Base-by-base conservation (phyloP, 2,329 filamentous ascomycete genomes). In the Penicillium sclerotigenum region DNA sequence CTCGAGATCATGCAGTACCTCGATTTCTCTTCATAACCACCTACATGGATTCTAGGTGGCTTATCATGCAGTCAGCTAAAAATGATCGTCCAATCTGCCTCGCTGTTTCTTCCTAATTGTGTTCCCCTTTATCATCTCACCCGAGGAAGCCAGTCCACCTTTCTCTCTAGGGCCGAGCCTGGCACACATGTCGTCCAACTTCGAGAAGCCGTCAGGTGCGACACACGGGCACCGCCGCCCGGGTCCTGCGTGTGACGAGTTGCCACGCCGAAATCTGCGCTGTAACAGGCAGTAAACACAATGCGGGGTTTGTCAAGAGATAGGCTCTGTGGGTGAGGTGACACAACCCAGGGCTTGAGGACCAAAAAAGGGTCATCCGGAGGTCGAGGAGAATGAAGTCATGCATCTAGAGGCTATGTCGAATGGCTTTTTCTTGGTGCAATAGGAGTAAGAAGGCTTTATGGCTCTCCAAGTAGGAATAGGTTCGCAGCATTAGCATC, bases 241-340 rank as follows among this genome's bases (percentile, higher is more conserved):
- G 6, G 57, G 56, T 34, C 42, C 47, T 11, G 65, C 59, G 5
- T 68, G 62, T 47, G 61, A 67, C 18, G 62, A 66, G 45, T 82
- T 80, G 69, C 78, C 80, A 54, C 75, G 77, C 58, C 71, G 79
- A 45, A 82, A 85, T 74, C 75, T 84, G 53, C 83, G 83, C 69
- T 85, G 81, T 68, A 80, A 83, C 61, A 79, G 84, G 64, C 76
- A 77, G 58, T 79, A 80, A 59, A 82, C 82, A 16, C 67, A 75
- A 10, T 85, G 82, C 54, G 46, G 63, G 18, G 47, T 61, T 2
- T 68, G 62, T 56, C 42, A 33, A 20, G 60, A 59, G 5, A 43
- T 54, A 5, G 59, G 51, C 0, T 48, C 59, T 3, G 10, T 33
- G 13, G 64, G 60, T 41, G 49, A 65, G 14, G 38, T 64, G 7